phyloP scores from a whole-genome alignment of 371 early-diverging fungal genomes.

The Mortierella sp. region DNA sequence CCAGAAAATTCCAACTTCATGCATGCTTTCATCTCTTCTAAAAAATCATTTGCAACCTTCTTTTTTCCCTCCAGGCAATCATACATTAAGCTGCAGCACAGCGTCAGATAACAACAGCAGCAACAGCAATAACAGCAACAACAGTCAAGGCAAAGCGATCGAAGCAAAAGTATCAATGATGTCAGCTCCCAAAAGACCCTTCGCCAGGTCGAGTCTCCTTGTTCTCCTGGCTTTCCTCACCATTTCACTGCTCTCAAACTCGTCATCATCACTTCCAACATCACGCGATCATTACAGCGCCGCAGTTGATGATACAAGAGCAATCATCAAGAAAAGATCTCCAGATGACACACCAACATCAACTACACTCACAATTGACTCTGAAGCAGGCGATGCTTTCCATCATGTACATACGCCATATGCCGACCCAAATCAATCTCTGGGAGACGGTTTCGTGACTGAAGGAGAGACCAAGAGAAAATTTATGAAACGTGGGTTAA shows the following conservation, averaged over 20 bases:
- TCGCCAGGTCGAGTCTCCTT: neutral
- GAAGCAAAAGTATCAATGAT: no score
- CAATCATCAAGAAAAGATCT: neutral
- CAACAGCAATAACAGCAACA: no score
- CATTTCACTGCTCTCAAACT: neutral
- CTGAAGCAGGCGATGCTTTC: neutral
- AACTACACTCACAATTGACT: neutral
- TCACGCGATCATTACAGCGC: neutral
- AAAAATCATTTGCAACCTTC: no score
- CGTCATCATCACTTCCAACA: neutral
- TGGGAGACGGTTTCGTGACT: neutral
- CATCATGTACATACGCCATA: neutral
- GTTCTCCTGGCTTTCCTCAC: neutral
- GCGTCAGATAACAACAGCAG: no score
- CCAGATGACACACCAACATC: neutral
- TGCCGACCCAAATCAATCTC: neutral
- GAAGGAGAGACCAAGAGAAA: neutral
- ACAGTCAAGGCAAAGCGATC: no score
- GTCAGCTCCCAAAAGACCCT: neutral
- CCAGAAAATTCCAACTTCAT: no score
- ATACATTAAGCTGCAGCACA: no score
- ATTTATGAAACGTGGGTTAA: neutral
- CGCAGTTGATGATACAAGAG: neutral
- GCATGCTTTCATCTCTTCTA: no score
- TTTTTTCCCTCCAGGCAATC: no score